Evolutionary conservation across 78 protist genomes (phyloP).

Genomic region (Tieghemostelium lacteum): DNA sequence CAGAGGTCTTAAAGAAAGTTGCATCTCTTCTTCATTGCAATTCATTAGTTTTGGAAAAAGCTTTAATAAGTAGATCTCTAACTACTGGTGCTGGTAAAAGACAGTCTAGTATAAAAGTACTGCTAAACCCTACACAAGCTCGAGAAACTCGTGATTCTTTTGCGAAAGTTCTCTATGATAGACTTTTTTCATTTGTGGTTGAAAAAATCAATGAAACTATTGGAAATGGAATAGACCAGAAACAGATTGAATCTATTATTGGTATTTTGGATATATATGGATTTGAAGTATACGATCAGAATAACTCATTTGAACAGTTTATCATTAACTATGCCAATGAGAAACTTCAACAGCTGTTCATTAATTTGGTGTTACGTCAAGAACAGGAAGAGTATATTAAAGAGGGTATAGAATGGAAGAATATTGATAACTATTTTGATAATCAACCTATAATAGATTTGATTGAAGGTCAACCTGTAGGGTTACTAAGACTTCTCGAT

Average conservation of each 20-base stretch:
- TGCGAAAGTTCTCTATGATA: constrained; percentile 83
- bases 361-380: constrained; percentile 87
- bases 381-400: constrained; percentile 95
- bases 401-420: constrained; percentile 91
- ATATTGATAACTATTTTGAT: constrained; percentile 87
- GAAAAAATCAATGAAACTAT: constrained; percentile 34
- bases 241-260: constrained; percentile 45
- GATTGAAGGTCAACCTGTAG: constrained; percentile 83
- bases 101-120: constrained; percentile 37
- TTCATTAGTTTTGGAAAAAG: constrained; percentile 10
- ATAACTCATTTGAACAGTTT: constrained; percentile 96
- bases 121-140: constrained; percentile 55
- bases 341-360: constrained; percentile 95
- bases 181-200: constrained; percentile 81
- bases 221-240: neutral
- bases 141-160: constrained; percentile 86
- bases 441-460: constrained; percentile 86
- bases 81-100: constrained; percentile 76
- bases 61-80: constrained; percentile 66
- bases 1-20: constrained; percentile 29
- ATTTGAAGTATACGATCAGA: constrained; percentile 91
- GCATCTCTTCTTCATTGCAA: constrained; percentile 51
- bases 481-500: constrained; percentile 15
- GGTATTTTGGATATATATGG: constrained; percentile 96
- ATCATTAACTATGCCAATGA: constrained; percentile 98